Conservation (phyloP, 768 basidiomycete species). For the Cystobasidium tubakii region DNA sequence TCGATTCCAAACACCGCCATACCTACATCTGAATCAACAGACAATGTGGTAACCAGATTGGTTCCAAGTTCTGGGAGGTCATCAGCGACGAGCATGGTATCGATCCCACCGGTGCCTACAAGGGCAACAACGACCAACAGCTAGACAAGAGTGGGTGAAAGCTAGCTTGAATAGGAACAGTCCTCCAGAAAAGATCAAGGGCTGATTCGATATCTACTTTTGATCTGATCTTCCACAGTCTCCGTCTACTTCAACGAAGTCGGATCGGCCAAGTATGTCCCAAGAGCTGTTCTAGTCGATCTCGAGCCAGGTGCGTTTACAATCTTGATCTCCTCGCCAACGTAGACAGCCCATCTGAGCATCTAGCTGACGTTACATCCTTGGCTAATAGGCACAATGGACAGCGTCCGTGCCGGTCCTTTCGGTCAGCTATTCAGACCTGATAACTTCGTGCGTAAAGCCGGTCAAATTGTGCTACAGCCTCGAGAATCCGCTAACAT, state of each 20-base stretch:
- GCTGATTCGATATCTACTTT: background rate
- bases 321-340: too few relatives aligned
- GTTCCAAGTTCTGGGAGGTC: constrained; percentile 39
- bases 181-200: background rate
- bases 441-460: constrained; percentile 62
- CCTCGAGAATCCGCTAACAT: too few relatives aligned
- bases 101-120: constrained; percentile 33
- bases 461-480: too few relatives aligned
- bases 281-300: constrained; percentile 93
- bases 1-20: background rate
- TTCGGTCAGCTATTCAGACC: constrained; percentile 52
- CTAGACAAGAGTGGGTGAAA: constrained; percentile 33
- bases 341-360: too few relatives aligned
- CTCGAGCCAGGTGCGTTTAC: constrained; percentile 67
- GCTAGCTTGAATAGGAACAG: background rate
- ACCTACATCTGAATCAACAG: constrained; percentile 3
- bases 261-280: constrained; percentile 63
- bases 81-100: constrained; percentile 40
- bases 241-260: constrained; percentile 41
- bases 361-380: background rate
- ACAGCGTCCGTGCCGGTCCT: constrained; percentile 50
- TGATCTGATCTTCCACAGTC: background rate
- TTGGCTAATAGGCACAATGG: constrained; percentile 53
- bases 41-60: constrained; percentile 36
- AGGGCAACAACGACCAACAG: constrained; percentile 41